Conservation (phyloP, 2,329 filamentous ascomycete species). For the Neofusicoccum sp. region DNA sequence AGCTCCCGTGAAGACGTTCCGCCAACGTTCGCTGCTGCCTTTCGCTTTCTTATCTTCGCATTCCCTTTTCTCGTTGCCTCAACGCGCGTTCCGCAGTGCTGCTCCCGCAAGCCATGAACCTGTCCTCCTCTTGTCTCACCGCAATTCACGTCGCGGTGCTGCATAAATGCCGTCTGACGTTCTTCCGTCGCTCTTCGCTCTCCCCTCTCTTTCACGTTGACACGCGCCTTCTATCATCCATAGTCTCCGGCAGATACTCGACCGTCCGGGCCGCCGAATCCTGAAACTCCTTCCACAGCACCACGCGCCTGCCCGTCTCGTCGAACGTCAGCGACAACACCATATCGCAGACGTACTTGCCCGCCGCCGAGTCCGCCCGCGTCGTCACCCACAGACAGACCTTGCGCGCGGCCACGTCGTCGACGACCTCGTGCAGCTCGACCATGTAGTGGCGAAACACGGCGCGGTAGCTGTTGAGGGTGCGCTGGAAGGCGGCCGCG, state of each 20-base stretch:
- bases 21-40: too few species aligned
- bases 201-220: not conserved
- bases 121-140: too few species aligned
- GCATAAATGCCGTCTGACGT: too few species aligned
- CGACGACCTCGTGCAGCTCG: not conserved
- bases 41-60: too few species aligned
- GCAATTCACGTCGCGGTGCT: too few species aligned
- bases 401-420: slow-evolving; percentile 1
- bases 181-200: not conserved
- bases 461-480: slow-evolving; percentile 9
- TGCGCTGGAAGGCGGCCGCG: not conserved
- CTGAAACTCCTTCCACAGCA: slow-evolving; percentile 6
- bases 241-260: not conserved
- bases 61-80: too few species aligned
- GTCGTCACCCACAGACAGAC: slow-evolving; percentile 11
- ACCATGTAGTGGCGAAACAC: slow-evolving; percentile 4
- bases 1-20: not conserved
- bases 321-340: slow-evolving; percentile 9
- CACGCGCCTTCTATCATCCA: not conserved
- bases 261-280: not conserved
- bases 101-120: too few species aligned
- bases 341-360: slow-evolving; percentile 4
- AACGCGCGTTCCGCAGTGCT: too few species aligned
- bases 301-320: not conserved
- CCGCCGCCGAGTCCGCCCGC: not conserved